A percentile compares a stretch with the other conserved stretches of the same genome.
Evolutionary conservation across 768 basidiomycete genomes (phyloP).

Genomic region (Xerocomus brunneocitrinus): DNA sequence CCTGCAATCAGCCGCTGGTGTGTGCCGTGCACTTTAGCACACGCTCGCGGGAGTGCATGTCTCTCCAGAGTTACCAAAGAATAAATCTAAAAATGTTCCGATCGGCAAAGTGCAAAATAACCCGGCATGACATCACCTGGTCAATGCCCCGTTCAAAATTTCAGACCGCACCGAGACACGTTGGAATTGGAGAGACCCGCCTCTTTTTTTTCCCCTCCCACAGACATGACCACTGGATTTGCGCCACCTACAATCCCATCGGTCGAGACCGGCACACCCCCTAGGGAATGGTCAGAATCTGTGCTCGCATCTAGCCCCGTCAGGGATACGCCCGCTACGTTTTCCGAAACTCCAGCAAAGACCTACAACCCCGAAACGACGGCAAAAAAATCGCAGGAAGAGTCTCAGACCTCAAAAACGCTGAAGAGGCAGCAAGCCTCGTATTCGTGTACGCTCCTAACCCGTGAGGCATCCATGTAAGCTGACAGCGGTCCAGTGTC

Average conservation of each 20-base stretch:
- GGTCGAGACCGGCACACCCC: conserved; percentile 15
- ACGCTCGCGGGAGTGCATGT: too few species aligned
- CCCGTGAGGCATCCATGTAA: not conserved
- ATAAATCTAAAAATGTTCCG: not conserved
- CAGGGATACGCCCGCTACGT: conserved; percentile 3
- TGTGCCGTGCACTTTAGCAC: too few species aligned
- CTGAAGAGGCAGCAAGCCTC: conserved; percentile 1
- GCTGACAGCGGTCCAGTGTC: conserved; percentile 13
- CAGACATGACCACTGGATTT: conserved; percentile 10
- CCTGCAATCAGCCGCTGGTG: too few species aligned
- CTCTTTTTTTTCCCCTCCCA: not conserved
- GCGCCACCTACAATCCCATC: conserved; percentile 16
- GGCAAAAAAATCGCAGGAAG: not conserved
- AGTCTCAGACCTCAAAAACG: not conserved
- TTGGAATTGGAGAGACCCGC: conserved; percentile 1
- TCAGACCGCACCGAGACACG: not conserved
- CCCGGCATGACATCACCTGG: conserved; percentile 27
- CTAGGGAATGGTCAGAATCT: conserved; percentile 17
- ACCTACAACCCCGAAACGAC: not conserved
- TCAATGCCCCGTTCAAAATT: conserved; percentile 5
- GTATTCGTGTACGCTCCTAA: conserved; percentile 8
- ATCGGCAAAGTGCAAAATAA: conserved; percentile 8
- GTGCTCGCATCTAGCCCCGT: conserved; percentile 10
- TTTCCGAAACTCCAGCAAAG: not conserved
- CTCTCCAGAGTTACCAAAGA: too few species aligned